Conservation (phyloP, 805 yeast species). For the Komagataella pseudopastoris region DNA sequence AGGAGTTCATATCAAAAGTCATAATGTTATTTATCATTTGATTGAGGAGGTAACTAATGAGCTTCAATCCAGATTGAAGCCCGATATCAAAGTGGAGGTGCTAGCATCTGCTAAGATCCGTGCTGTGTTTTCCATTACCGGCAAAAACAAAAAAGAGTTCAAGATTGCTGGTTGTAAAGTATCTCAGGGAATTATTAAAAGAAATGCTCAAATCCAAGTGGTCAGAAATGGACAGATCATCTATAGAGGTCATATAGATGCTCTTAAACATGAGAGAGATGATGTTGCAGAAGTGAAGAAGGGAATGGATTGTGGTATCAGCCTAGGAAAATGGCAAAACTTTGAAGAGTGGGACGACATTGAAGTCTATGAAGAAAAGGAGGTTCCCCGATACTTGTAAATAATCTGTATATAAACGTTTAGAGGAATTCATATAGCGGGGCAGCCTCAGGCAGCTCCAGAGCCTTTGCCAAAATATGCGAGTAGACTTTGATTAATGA, state of each 20-base stretch:
- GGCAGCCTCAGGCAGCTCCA: not conserved
- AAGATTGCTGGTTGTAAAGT: constrained; percentile 86
- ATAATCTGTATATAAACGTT: not conserved
- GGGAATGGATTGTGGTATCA: constrained; percentile 85
- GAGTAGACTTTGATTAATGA: not conserved
- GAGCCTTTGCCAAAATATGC: not conserved
- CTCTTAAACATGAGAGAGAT: constrained; percentile 72
- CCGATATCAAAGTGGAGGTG: constrained; percentile 52
- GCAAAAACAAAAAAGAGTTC: constrained; percentile 36
- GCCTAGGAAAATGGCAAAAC: constrained; percentile 53
- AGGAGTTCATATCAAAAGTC: constrained; percentile 46
- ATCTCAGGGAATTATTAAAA: constrained; percentile 47
- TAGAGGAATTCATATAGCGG: not conserved
- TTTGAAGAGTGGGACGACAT: constrained; percentile 67
- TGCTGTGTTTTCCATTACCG: constrained; percentile 57
- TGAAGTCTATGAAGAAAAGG: constrained; percentile 57
- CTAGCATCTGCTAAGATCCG: constrained; percentile 56
- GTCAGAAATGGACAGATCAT: constrained; percentile 31
- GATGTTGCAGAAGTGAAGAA: constrained; percentile 66
- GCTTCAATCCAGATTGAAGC: constrained; percentile 46
- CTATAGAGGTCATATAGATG: constrained; percentile 33
- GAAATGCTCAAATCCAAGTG: constrained; percentile 31
- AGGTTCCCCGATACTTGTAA: constrained; percentile 38
- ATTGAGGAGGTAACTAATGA: constrained; percentile 70
- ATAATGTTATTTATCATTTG: constrained; percentile 76